Percentiles rank a stretch among this genome's conserved stretches.
phyloP scores from a whole-genome alignment of 2,329 filamentous ascomycete species.

The Coniella vitis region DNA sequence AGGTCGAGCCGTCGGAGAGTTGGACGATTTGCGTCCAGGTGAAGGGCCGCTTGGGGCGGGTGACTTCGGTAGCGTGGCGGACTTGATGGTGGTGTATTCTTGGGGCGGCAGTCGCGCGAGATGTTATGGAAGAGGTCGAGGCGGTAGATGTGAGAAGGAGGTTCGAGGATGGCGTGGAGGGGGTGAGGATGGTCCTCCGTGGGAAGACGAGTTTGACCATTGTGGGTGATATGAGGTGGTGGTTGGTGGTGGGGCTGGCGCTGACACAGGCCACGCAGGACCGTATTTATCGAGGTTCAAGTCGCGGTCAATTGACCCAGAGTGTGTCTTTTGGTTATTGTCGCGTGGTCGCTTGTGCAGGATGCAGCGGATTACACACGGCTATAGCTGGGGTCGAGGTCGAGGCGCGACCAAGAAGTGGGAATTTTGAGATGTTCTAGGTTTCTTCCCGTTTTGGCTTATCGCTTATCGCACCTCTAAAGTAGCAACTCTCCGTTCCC shows the following conservation, averaged over 20 bases:
- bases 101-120: conserved; percentile 17
- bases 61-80: conserved; percentile 78
- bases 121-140: conserved; percentile 15
- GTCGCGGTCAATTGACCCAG: too few relatives aligned
- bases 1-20: conserved; percentile 84
- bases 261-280: conserved; percentile 2
- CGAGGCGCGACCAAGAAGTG: background rate
- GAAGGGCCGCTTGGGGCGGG: conserved; percentile 86
- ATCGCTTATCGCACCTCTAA: conserved; percentile 12
- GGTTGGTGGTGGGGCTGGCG: conserved; percentile 13
- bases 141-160: conserved; percentile 12
- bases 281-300: too few relatives aligned
- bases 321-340: too few relatives aligned
- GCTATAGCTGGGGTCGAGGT: background rate
- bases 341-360: too few relatives aligned
- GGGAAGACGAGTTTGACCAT: conserved; percentile 29
- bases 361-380: too few relatives aligned
- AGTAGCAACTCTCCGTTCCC: conserved; percentile 4
- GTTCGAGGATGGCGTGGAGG: conserved; percentile 17
- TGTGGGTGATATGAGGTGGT: conserved; percentile 9
- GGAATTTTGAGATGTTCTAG: conserved; percentile 11
- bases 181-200: conserved; percentile 17
- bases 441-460: background rate
- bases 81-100: conserved; percentile 41
- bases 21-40: conserved; percentile 96